These are phyloP conservation scores for Botrytis tulipae DNA, from an alignment of 2,329 filamentous ascomycete species.

Conservation along the genomic window DNA sequence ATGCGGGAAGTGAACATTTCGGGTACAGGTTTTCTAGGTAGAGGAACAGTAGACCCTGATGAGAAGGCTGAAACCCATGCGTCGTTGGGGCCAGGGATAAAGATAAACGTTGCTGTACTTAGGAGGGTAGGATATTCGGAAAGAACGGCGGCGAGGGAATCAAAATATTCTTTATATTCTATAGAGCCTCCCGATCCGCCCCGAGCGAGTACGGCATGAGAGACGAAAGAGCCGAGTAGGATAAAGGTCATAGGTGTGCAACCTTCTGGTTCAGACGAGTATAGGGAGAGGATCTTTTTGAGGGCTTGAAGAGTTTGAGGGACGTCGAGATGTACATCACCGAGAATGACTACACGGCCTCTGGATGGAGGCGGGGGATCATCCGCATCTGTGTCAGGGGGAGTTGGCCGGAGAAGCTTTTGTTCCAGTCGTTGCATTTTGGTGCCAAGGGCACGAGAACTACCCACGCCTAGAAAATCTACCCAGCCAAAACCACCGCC, in stretches of 20 bases:
- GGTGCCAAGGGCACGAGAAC: constrained; percentile 76
- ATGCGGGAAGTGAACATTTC: constrained; percentile 88
- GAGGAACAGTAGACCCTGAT: constrained; percentile 66
- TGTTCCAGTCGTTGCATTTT: constrained; percentile 81
- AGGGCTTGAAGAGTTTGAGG: constrained; percentile 79
- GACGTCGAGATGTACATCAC: constrained; percentile 83
- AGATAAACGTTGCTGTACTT: constrained; percentile 78
- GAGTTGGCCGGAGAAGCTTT: constrained; percentile 54
- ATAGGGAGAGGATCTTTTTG: constrained; percentile 72
- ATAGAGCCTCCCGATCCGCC: constrained; percentile 78
- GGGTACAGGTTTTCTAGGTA: constrained; percentile 73
- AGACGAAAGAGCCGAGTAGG: constrained; percentile 80
- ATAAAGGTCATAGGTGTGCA: constrained; percentile 76
- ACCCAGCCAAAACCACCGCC: constrained; percentile 94
- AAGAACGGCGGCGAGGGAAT: constrained; percentile 77
- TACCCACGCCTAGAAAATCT: constrained; percentile 89
- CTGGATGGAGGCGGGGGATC: constrained; percentile 41
- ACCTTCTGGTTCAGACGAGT: constrained; percentile 63
- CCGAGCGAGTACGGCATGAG: constrained; percentile 62
- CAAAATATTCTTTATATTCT: constrained; percentile 96
- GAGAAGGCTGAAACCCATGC: constrained; percentile 91
- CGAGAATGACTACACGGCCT: constrained; percentile 68
- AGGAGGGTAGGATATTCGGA: constrained; percentile 81
- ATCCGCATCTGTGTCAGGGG: constrained; percentile 15
- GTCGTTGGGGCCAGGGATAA: constrained; percentile 95